Evolutionary conservation across 129 eudicot species (phyloP).

Genomic region (Sambucus nigra): DNA sequence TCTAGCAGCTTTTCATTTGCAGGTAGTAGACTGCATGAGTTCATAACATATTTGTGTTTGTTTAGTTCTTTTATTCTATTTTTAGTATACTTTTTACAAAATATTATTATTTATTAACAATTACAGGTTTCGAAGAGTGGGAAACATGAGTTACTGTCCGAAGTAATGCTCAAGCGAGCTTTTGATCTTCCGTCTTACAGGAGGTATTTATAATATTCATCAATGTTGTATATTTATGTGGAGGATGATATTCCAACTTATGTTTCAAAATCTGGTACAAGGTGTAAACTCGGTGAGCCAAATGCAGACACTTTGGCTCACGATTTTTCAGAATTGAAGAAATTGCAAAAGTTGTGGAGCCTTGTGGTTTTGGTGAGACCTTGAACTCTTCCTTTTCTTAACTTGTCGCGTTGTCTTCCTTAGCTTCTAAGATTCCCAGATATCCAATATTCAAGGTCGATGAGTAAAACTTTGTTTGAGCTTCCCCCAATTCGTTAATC

Average conservation of each 20-base stretch:
- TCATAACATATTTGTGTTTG: not conserved
- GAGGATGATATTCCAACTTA: slow-evolving; percentile 8
- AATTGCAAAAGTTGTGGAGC: slow-evolving; percentile 49
- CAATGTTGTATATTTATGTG: slow-evolving; percentile 7
- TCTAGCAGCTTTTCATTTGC: not conserved
- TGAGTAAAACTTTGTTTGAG: not conserved
- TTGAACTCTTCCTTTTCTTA: slow-evolving; percentile 6
- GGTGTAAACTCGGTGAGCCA: slow-evolving; percentile 31
- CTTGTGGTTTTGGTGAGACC: slow-evolving; percentile 52
- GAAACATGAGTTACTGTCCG: slow-evolving; percentile 18
- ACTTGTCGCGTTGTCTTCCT: not conserved
- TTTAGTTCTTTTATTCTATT: not conserved
- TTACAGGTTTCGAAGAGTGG: slow-evolving; percentile 26
- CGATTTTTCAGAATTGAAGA: slow-evolving; percentile 50
- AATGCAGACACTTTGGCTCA: slow-evolving; percentile 21
- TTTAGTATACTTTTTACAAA: not conserved
- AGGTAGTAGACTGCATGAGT: not conserved
- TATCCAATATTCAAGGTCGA: not conserved
- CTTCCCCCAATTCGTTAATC: not conserved
- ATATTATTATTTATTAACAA: slow-evolving; percentile 1
- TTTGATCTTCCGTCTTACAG: slow-evolving; percentile 50
- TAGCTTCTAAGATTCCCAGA: not conserved
- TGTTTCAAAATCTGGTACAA: slow-evolving; percentile 19
- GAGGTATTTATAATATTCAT: slow-evolving; percentile 25
- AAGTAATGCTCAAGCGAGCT: slow-evolving; percentile 35